phyloP scores from a whole-genome alignment of 208 protist species.

The Angomonas deanei region DNA sequence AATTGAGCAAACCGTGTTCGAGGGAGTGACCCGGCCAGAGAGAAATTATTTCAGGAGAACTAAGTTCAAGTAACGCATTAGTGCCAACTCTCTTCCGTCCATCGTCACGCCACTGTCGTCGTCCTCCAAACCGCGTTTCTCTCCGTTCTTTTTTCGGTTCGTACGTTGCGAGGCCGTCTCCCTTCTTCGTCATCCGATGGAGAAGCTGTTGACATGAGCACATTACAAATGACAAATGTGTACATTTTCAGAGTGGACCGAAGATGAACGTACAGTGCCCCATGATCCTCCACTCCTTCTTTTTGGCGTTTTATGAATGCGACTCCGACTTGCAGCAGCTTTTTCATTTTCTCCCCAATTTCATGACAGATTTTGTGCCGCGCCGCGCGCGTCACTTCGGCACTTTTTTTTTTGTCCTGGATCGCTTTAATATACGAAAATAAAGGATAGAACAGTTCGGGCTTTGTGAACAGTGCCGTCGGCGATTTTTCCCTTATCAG shows the following conservation, averaged over 20 bases:
- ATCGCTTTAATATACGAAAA: conserved; percentile 77
- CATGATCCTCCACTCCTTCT: conserved; percentile 17
- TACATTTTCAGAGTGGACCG: conserved; percentile 88
- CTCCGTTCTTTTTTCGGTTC: conserved; percentile 27
- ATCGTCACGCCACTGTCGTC: conserved; percentile 85
- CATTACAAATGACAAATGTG: conserved; percentile 64
- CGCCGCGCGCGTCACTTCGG: conserved; percentile 41
- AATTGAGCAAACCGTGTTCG: conserved; percentile 56
- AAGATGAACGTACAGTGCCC: conserved; percentile 47
- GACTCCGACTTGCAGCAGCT: conserved; percentile 69
- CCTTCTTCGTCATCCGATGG: conserved; percentile 49
- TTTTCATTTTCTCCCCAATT: conserved; percentile 74
- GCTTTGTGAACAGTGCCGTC: conserved; percentile 69
- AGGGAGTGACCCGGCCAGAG: conserved; percentile 50
- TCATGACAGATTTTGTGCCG: conserved; percentile 89
- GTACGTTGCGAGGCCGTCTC: background rate
- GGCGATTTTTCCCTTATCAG: conserved; percentile 79
- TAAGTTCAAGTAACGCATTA: conserved; percentile 78
- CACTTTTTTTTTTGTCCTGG: conserved; percentile 17
- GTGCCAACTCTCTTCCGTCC: conserved; percentile 78
- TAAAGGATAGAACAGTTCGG: conserved; percentile 57
- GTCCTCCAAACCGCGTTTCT: conserved; percentile 68
- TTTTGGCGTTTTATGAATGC: conserved; percentile 59
- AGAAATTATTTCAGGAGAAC: conserved; percentile 46
- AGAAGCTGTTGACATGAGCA: conserved; percentile 42